Evolutionary conservation across 2,329 filamentous ascomycete genomes (phyloP).

Genomic region (Zymoseptoria passerinii): DNA sequence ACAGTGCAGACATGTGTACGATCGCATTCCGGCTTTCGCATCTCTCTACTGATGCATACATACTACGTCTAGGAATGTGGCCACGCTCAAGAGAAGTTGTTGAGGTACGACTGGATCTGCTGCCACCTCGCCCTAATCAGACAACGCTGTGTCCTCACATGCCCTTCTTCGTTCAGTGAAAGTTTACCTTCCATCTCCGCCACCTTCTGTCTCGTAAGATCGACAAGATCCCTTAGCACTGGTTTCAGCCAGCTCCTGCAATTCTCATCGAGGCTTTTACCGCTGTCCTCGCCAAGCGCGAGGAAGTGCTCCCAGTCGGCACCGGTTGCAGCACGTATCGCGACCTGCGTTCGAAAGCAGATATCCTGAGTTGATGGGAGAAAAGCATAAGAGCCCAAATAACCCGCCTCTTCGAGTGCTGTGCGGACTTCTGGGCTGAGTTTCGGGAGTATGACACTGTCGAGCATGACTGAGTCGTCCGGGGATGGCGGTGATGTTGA

Average conservation of each 20-base stretch:
- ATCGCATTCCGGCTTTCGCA: no score
- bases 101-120: constrained; percentile 28
- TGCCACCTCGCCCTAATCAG: constrained; percentile 28
- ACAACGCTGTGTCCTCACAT: constrained; percentile 8
- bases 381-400: constrained; percentile 32
- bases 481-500: constrained; percentile 3
- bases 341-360: constrained; percentile 41
- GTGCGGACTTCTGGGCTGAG: constrained; percentile 27
- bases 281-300: constrained; percentile 27
- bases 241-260: constrained; percentile 20
- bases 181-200: constrained; percentile 4
- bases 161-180: not conserved
- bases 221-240: constrained; percentile 12
- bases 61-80: not conserved
- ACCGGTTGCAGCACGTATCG: constrained; percentile 33
- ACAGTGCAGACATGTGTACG: no score
- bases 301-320: constrained; percentile 33
- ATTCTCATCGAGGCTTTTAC: constrained; percentile 20
- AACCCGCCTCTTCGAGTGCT: constrained; percentile 37
- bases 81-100: constrained; percentile 2
- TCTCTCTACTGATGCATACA: not conserved
- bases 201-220: constrained; percentile 18
- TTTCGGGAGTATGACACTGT: constrained; percentile 34
- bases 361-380: constrained; percentile 25
- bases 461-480: constrained; percentile 36